Conservation (phyloP, 371 early-diverging fungal genomes). For the Mortierella sp. region DNA sequence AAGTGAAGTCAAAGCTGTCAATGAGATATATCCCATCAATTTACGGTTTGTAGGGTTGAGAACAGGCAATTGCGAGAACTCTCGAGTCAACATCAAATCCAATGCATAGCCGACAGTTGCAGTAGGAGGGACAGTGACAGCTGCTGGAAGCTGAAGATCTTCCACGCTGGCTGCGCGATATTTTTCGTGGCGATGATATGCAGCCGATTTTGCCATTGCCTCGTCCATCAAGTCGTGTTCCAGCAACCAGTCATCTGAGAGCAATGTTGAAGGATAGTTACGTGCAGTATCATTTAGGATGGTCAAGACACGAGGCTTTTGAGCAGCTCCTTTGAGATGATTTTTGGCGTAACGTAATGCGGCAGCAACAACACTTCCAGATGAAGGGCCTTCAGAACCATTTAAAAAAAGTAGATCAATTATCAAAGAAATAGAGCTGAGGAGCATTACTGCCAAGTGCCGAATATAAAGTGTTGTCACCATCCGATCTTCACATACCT, state of each 20-base stretch:
- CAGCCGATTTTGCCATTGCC: conserved; percentile 67
- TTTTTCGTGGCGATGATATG: conserved; percentile 72
- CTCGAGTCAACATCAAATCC: conserved; percentile 83
- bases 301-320: conserved; percentile 60
- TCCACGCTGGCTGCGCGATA: conserved; percentile 87
- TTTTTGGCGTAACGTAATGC: conserved; percentile 64
- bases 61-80: conserved; percentile 91
- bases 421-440: neutral
- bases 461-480: too few relatives aligned
- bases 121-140: conserved; percentile 76
- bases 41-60: conserved; percentile 72
- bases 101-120: conserved; percentile 73
- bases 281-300: conserved; percentile 79
- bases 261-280: conserved; percentile 76
- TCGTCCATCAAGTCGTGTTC: conserved; percentile 81
- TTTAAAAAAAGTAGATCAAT: neutral
- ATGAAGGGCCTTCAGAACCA: conserved; percentile 66
- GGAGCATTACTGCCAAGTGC: too few relatives aligned
- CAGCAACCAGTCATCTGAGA: conserved; percentile 83
- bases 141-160: conserved; percentile 87
- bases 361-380: conserved; percentile 81
- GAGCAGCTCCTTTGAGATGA: conserved; percentile 22
- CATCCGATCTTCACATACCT: conserved; percentile 54
- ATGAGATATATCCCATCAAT: conserved; percentile 84
- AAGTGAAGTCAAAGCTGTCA: conserved; percentile 70